These are phyloP conservation scores for Alternaria postmessia DNA, from an alignment of 2,329 filamentous ascomycete genomes.

Conservation along the genomic window DNA sequence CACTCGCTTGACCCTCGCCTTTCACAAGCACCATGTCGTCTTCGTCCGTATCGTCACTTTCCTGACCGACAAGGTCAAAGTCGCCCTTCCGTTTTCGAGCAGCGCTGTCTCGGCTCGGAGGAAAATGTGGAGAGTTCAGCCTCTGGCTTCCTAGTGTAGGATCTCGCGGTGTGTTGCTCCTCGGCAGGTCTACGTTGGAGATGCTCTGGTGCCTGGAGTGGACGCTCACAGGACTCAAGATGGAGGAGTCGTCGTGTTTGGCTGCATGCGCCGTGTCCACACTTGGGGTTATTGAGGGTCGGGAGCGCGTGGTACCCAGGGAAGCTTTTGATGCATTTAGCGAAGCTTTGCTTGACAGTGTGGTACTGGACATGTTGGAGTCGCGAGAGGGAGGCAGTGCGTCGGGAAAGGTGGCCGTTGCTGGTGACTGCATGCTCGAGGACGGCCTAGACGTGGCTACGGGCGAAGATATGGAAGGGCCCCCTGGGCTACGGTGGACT, in stretches of 20 bases:
- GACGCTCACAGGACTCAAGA: constrained; percentile 38
- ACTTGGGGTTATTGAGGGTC: constrained; percentile 35
- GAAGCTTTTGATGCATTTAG: constrained; percentile 26
- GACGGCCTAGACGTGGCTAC: constrained; percentile 46
- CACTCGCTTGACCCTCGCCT: constrained; percentile 29
- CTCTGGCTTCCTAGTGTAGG: constrained; percentile 16
- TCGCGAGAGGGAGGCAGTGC: constrained; percentile 44
- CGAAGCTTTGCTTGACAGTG: constrained; percentile 42
- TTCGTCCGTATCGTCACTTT: constrained; percentile 46
- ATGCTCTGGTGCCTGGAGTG: constrained; percentile 32
- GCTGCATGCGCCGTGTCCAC: constrained; percentile 29
- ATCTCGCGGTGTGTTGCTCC: constrained; percentile 27
- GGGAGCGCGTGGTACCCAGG: constrained; percentile 35
- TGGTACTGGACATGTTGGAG: constrained; percentile 42
- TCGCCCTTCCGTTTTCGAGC: constrained; percentile 34
- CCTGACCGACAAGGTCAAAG: constrained; percentile 34
- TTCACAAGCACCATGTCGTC: constrained; percentile 41
- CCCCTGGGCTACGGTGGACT: constrained; percentile 32
- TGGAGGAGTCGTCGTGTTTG: constrained; percentile 38
- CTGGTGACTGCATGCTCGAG: constrained; percentile 51
- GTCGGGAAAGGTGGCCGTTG: constrained; percentile 48
- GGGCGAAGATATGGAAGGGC: constrained; percentile 47
- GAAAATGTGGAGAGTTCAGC: constrained; percentile 31
- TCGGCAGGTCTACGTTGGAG: constrained; percentile 29
- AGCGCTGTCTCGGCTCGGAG: constrained; percentile 26